Base-by-base conservation (phyloP, 2,329 filamentous ascomycete species). In the Paecilomyces sp. region DNA sequence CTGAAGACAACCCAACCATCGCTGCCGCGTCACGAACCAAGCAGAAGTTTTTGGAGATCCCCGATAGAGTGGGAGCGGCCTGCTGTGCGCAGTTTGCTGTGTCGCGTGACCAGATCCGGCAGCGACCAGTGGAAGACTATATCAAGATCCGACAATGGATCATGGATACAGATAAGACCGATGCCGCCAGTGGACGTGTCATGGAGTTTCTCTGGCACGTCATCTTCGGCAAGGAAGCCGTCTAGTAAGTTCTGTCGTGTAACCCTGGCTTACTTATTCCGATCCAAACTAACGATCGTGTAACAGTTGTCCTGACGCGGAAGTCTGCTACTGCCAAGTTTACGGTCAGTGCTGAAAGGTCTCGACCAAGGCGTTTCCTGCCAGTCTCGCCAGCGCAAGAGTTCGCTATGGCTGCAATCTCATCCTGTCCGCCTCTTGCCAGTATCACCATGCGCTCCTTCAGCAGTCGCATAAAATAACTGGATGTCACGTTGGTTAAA, bases 21-120 rank as follows among this genome's bases (percentile, higher is more conserved):
- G 28, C n/a, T 47, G 36, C 34, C 12, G 28, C 66, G 11, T 69
- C 72, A 55, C 65, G 66, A 12, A 60, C 68, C 24, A 72, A 75
- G 57, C 70, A 72, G 52, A 70, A 67, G 15, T 69, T 65, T 12
- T 62, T 76, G 3, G 67, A 70, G n/a, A 75, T 84, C 3, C 83
- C 84, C 0, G 68, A 75, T 0, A 66, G 78, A 11, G 77, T 87
- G 8, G 83, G 79, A 1, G 80, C 82, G 3, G 78, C 83, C n/a
- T 88, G 85, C 68, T 88, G 85, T 70, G 84, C 85, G 18, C 86
- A 88, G 70, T 88, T 88, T 62, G 86, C 82, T 0, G 81, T 88
- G 6, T 83, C 83, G 2, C 74, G 79, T 7, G 78, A 82, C 6
- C 79, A 79, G 54, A 77, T 88, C 31, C 76, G 67, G 7, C 69